Evolutionary conservation across 192 early-diverging fungal genomes (phyloP).

Genomic region (Kickxella alabastrina): DNA sequence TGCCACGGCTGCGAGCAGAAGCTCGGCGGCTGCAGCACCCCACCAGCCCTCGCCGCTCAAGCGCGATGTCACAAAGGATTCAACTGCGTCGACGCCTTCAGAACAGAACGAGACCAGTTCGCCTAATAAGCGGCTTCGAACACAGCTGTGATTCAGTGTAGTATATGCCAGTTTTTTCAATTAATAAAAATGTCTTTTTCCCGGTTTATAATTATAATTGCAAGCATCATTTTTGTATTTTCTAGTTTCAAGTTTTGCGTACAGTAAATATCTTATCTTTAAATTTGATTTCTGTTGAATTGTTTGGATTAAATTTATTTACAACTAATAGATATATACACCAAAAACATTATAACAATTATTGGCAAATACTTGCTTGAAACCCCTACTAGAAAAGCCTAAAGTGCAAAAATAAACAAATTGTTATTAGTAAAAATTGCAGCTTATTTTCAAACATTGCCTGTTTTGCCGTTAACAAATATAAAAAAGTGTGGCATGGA

Average conservation of each 20-base stretch:
- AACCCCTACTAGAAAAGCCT: no score
- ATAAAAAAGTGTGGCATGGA: no score
- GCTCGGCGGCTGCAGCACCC: conserved; percentile 13
- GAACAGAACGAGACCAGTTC: neutral
- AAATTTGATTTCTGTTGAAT: no score
- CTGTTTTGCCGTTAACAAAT: no score
- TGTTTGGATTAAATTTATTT: neutral
- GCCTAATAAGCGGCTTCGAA: conserved; percentile 21
- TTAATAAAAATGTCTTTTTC: neutral
- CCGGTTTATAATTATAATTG: no score
- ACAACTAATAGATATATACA: neutral
- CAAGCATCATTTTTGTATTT: no score
- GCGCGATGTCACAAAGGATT: conserved; percentile 22
- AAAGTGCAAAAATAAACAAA: no score
- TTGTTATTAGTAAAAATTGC: no score
- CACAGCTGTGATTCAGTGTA: neutral
- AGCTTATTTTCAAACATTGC: no score
- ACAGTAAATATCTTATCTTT: no score
- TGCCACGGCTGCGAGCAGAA: conserved; percentile 1
- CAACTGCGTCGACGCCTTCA: neutral
- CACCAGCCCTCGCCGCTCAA: conserved; percentile 51
- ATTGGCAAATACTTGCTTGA: no score
- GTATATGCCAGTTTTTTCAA: neutral
- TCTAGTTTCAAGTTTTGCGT: no score
- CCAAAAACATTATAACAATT: neutral